Evolutionary conservation across 108 stramenopile genomes (phyloP).

Genomic region (Epithemia pelagica): DNA sequence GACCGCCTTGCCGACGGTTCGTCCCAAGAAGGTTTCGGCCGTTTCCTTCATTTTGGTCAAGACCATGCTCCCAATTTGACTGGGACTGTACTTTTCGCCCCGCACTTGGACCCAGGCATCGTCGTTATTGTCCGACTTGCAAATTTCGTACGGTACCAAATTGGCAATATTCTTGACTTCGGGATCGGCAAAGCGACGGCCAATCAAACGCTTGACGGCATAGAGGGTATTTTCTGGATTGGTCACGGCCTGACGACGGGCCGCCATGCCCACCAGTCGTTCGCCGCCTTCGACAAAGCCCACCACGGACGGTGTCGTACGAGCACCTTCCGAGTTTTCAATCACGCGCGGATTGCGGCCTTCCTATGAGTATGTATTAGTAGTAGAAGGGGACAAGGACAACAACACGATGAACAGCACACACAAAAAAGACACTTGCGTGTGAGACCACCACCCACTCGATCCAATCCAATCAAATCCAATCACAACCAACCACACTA

Average conservation of each 20-base stretch:
- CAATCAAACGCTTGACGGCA: slow-evolving; percentile 98
- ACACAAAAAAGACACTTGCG: background rate
- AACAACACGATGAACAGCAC: slow-evolving; percentile 1
- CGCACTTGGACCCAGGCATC: slow-evolving; percentile 97
- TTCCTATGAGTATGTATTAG: slow-evolving; percentile 58
- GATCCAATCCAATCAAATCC: too few species aligned
- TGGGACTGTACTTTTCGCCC: slow-evolving; percentile 93
- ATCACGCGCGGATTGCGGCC: slow-evolving; percentile 94
- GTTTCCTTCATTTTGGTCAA: slow-evolving; percentile 99
- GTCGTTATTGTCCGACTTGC: slow-evolving; percentile 83
- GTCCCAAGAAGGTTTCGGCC: slow-evolving; percentile 94
- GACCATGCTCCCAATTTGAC: slow-evolving; percentile 98
- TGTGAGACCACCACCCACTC: background rate
- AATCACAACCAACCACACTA: too few species aligned
- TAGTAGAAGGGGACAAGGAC: too few species aligned
- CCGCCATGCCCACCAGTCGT: slow-evolving; percentile 95
- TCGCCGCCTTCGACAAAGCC: slow-evolving; percentile 87
- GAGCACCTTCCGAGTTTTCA: slow-evolving; percentile 98
- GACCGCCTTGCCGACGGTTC: slow-evolving; percentile 94
- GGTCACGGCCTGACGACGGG: slow-evolving; percentile 97
- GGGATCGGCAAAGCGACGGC: slow-evolving; percentile 83
- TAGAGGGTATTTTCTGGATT: slow-evolving; percentile 99
- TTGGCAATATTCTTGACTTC: slow-evolving; percentile 90
- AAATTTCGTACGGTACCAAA: slow-evolving; percentile 97
- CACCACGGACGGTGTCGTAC: slow-evolving; percentile 98